Evolutionary conservation across 805 yeast species (phyloP), one percentile per base, ranked within the genome.

Genomic region (Candida anglica): DNA sequence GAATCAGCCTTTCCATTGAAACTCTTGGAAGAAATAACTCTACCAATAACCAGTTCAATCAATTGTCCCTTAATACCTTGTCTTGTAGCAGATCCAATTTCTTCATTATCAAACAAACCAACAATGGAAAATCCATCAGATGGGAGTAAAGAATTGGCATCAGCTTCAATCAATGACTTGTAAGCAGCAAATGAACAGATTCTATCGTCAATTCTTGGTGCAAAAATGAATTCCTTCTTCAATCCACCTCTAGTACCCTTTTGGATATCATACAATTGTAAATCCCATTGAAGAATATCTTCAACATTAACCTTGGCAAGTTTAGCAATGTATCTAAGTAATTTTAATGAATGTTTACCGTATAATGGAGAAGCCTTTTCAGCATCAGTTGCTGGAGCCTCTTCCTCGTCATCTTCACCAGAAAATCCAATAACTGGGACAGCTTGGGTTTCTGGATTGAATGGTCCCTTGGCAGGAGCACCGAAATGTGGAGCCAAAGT

Each of bases 401-500:
- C 65, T 8, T 53, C 61, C 13, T 60, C 66, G 3, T 44, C 50
- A 8, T 13, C 22, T 14, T 19, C 40, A 34, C 16, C 28, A 26
- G 16, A 46, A 44, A 69, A 81, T 0, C 88, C 95, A 34, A 82
- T 64, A 10, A 87, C 77, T 1, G 96, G 96, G 14, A 85, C 84
- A 33, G 83, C 79, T 50, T 80, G 77, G 18, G 83, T 81, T 55
- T 86, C 95, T 36, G 63, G 66, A 61, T 87, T 85, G 62, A 81
- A 84, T 5, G 89, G 89, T 6, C 81, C 81, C 16, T 59, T 50
- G 2, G 87, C 70, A 5, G 79, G 79, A 6, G 56, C 63, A 30
- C 95, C 95, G 55, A 86, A 87, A 62, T 86, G 95, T 3, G 89
- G 89, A 5, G 95, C 95, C 51, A 87, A 67, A 2, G 91, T 73